phyloP scores from a whole-genome alignment of 1,284 basidiomycete genomes.

The Puccinia horiana region DNA sequence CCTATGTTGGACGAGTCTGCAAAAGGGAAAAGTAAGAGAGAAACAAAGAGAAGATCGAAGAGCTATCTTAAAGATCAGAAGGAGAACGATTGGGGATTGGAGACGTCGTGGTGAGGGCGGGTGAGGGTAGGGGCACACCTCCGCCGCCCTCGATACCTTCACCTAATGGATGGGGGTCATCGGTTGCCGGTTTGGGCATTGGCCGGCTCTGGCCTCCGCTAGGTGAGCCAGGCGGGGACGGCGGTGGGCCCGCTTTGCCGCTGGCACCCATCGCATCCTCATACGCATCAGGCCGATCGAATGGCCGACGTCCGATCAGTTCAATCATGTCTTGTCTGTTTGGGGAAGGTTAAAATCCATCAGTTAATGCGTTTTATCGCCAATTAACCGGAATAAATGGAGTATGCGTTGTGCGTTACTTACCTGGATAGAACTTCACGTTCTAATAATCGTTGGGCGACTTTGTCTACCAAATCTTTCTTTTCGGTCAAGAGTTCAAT shows the following conservation, averaged over 20 bases:
- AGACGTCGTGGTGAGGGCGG: conserved; percentile 12
- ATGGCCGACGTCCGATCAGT: conserved; percentile 80
- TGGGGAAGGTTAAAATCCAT: background rate
- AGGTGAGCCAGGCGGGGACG: conserved; percentile 1
- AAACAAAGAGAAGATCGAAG: background rate
- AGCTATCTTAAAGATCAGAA: background rate
- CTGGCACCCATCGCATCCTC: conserved; percentile 53
- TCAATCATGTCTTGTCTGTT: conserved; percentile 79
- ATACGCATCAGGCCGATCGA: conserved; percentile 68
- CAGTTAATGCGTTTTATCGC: conserved; percentile 57
- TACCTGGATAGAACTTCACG: conserved; percentile 94
- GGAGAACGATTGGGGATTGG: background rate
- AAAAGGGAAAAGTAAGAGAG: background rate
- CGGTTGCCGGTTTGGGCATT: background rate
- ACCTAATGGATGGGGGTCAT: conserved; percentile 37
- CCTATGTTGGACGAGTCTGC: background rate
- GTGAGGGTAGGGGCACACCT: conserved; percentile 35
- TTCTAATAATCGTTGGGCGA: conserved; percentile 82
- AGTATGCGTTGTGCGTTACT: conserved; percentile 49
- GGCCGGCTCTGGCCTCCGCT: conserved; percentile 3
- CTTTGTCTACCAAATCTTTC: conserved; percentile 86
- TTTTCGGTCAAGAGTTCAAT: conserved; percentile 78
- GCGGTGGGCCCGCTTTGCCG: conserved; percentile 35
- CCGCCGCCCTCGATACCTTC: conserved; percentile 44
- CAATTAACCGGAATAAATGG: background rate